A percentile compares a stretch with the other conserved stretches of the same genome.
phyloP scores from a whole-genome alignment of 2,329 filamentous ascomycete species.

The Coniella vitis region DNA sequence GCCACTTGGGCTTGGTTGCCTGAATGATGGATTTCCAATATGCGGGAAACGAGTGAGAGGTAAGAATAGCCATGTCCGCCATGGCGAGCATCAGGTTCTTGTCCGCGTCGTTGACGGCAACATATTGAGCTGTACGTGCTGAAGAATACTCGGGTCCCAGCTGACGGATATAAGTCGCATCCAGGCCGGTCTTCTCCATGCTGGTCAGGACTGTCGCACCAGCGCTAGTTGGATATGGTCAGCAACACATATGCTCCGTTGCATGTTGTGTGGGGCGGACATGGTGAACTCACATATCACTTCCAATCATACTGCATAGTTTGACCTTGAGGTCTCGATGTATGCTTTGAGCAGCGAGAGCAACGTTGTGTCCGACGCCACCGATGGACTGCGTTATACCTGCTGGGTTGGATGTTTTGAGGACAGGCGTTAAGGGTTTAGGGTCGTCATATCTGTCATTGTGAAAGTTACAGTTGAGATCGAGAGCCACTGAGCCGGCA shows the following conservation, averaged over 20 bases:
- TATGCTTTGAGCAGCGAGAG: conserved; percentile 68
- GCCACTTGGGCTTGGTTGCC: conserved; percentile 59
- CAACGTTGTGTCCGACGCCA: conserved; percentile 88
- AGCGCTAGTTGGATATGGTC: conserved; percentile 38
- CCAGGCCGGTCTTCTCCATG: conserved; percentile 58
- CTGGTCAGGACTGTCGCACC: conserved; percentile 66
- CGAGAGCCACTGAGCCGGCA: conserved; percentile 82
- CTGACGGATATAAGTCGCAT: conserved; percentile 54
- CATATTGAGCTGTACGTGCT: conserved; percentile 78
- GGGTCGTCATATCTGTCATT: conserved; percentile 22
- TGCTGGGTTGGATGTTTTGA: conserved; percentile 82
- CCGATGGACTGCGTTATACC: conserved; percentile 76
- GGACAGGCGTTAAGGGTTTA: conserved; percentile 35
- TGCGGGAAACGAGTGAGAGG: conserved; percentile 43
- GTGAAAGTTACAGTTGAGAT: conserved; percentile 74
- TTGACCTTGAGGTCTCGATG: conserved; percentile 55
- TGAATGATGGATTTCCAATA: conserved; percentile 56
- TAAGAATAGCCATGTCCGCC: conserved; percentile 89
- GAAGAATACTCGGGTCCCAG: conserved; percentile 41
- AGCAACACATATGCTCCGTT: background rate
- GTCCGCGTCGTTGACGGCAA: conserved; percentile 77
- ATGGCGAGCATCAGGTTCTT: conserved; percentile 87
- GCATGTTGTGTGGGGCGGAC: background rate
- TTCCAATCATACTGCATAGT: conserved; percentile 74
- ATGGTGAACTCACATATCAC: conserved; percentile 59